Evolutionary conservation across 305 asterid species (phyloP).

Genomic region (Fraxinus sp.): DNA sequence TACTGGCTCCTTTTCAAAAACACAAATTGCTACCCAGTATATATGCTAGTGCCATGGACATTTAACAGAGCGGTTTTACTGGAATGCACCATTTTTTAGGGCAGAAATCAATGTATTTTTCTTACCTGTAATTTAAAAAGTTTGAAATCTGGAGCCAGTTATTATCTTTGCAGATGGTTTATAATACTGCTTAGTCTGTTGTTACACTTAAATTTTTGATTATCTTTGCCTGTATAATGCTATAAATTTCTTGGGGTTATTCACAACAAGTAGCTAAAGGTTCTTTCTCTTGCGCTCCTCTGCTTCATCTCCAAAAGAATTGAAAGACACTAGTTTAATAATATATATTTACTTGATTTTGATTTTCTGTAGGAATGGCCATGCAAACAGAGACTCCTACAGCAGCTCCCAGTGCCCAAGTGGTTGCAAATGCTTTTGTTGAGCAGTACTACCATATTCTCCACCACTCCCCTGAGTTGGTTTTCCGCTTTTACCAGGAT

Average conservation of each 20-base stretch:
- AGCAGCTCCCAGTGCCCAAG: conserved; percentile 70
- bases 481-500: conserved; percentile 75
- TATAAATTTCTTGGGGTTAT: neutral
- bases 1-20: neutral
- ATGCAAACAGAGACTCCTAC: conserved; percentile 44
- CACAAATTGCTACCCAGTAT: neutral
- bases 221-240: neutral
- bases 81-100: neutral
- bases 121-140: neutral
- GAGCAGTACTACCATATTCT: conserved; percentile 93
- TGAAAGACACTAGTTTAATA: neutral
- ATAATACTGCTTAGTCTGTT: neutral
- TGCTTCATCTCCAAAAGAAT: neutral
- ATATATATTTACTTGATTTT: conserved; percentile 16
- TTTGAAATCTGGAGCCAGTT: neutral
- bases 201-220: neutral
- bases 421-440: conserved; percentile 91
- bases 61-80: neutral
- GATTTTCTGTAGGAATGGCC: conserved; percentile 47
- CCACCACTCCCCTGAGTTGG: conserved; percentile 79
- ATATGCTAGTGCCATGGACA: neutral
- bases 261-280: neutral
- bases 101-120: neutral
- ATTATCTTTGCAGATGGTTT: neutral
- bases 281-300: neutral